Evolutionary conservation across 345 rosid species (phyloP).

Genomic region (Dipteronia sinensis): DNA sequence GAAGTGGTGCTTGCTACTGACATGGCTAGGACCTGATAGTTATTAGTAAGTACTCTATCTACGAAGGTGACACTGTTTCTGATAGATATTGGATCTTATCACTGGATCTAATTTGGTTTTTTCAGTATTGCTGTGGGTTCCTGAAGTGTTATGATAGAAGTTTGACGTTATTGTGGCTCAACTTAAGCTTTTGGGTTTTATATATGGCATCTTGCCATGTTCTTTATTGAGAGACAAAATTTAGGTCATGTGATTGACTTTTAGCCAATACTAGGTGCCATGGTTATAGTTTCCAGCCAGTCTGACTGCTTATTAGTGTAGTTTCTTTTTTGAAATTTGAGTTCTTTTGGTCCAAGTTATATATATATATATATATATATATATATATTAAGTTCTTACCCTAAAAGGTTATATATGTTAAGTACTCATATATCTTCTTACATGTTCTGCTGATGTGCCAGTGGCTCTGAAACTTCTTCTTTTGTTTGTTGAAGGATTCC

Average conservation of each 20-base stretch:
- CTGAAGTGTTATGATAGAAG: not conserved
- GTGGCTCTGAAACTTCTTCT: slow-evolving; percentile 22
- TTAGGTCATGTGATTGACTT: not conserved
- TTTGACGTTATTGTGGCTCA: not conserved
- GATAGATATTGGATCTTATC: not conserved
- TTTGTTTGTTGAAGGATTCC: slow-evolving; percentile 45
- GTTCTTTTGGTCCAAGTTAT: not conserved
- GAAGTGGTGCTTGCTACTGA: not conserved
- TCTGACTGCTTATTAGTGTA: not conserved
- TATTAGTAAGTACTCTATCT: not conserved
- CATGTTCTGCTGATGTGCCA: slow-evolving; percentile 6
- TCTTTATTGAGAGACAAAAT: not conserved
- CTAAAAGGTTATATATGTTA: not conserved
- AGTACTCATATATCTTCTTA: not conserved
- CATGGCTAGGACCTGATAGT: not conserved
- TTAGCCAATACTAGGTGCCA: slow-evolving; percentile 8
- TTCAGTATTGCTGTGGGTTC: not conserved
- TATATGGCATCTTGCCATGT: not conserved
- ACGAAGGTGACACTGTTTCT: slow-evolving; percentile 1
- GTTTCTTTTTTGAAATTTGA: not conserved
- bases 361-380: not conserved
- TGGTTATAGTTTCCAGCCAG: not conserved
- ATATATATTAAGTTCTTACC: not conserved
- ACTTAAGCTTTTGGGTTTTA: not conserved
- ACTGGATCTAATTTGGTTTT: not conserved